Conservation (phyloP, 2,329 filamentous ascomycete species). For the Neonectria faginata region DNA sequence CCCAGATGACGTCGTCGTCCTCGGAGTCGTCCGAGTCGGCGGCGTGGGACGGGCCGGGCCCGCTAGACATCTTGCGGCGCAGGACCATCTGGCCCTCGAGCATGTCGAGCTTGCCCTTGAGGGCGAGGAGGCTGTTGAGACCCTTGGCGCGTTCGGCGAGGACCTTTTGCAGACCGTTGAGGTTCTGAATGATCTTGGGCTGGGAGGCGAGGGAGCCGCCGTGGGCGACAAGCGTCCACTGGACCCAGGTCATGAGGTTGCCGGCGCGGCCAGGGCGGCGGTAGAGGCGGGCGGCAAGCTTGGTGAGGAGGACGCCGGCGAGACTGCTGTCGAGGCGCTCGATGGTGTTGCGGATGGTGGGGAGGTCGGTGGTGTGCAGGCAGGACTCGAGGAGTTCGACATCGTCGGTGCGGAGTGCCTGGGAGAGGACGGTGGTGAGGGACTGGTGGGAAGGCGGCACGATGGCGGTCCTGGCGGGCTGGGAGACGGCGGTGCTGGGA, state of each 20-base stretch:
- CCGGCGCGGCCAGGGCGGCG: slow-evolving; percentile 89
- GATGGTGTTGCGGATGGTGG: slow-evolving; percentile 87
- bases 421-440: slow-evolving; percentile 90
- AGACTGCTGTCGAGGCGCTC: slow-evolving; percentile 89
- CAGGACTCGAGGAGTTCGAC: slow-evolving; percentile 90
- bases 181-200: slow-evolving; percentile 81
- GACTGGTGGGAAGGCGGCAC: slow-evolving; percentile 79
- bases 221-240: slow-evolving; percentile 93
- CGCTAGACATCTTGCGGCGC: slow-evolving; percentile 74
- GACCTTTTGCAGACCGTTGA: slow-evolving; percentile 85
- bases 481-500: slow-evolving; percentile 48
- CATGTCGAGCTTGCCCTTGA: slow-evolving; percentile 97
- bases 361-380: slow-evolving; percentile 81
- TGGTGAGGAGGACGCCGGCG: slow-evolving; percentile 81
- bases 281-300: slow-evolving; percentile 88
- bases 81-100: slow-evolving; percentile 89
- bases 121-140: slow-evolving; percentile 81
- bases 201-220: slow-evolving; percentile 91
- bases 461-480: slow-evolving; percentile 61
- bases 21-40: slow-evolving; percentile 63
- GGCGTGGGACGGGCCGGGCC: slow-evolving; percentile 51
- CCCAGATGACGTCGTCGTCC: slow-evolving; percentile 83
- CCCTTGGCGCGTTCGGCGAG: slow-evolving; percentile 87
- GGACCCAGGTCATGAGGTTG: slow-evolving; percentile 92
- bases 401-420: slow-evolving; percentile 94